These are phyloP conservation scores for Lactarius evosmus DNA, from an alignment of 768 basidiomycete genomes.

Conservation along the genomic window DNA sequence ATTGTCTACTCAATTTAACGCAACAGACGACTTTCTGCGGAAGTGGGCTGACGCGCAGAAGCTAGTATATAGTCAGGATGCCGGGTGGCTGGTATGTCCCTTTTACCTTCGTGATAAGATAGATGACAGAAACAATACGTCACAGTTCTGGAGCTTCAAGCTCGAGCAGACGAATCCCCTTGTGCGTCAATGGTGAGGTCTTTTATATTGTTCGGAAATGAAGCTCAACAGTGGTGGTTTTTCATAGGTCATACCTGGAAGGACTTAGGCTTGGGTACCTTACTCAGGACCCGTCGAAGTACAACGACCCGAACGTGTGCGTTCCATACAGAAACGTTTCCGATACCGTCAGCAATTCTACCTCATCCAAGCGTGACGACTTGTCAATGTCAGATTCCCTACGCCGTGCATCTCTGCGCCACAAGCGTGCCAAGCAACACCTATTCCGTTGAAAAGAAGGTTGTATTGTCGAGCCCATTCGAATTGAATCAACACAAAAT, in stretches of 20 bases:
- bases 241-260: slow-evolving; percentile 66
- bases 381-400: not conserved
- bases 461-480: not conserved
- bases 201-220: not conserved
- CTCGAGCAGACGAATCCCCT: slow-evolving; percentile 53
- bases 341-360: not conserved
- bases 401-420: not conserved
- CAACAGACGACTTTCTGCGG: slow-evolving; percentile 56
- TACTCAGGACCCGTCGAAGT: slow-evolving; percentile 56
- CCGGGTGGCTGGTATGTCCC: slow-evolving; percentile 63
- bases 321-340: slow-evolving; percentile 41
- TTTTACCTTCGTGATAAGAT: not conserved
- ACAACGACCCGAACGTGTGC: slow-evolving; percentile 62
- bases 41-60: slow-evolving; percentile 81
- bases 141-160: slow-evolving; percentile 72
- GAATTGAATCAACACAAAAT: too few species aligned
- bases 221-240: not conserved
- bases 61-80: slow-evolving; percentile 53
- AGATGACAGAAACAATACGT: not conserved
- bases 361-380: not conserved
- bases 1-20: slow-evolving; percentile 60
- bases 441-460: not conserved
- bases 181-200: slow-evolving; percentile 64
- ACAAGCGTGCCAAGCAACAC: not conserved
- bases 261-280: slow-evolving; percentile 57